A percentile compares a stretch with the other conserved stretches of the same genome.
Evolutionary conservation across 164 flowering plant genomes (phyloP).

Genomic region (Liquidambar formosana): DNA sequence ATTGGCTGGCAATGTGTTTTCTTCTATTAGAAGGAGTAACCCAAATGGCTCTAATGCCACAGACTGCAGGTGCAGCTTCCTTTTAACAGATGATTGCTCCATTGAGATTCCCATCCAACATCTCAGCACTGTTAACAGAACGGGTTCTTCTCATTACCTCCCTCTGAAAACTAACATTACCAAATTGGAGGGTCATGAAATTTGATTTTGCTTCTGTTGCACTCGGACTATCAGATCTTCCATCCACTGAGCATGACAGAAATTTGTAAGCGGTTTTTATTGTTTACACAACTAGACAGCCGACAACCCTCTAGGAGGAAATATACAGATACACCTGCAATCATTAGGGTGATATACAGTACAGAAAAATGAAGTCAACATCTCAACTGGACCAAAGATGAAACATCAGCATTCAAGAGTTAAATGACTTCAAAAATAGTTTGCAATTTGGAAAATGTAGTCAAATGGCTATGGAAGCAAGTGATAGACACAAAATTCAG

Average conservation of each 20-base stretch:
- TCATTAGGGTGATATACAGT: too few relatives aligned
- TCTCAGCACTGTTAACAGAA: conserved; percentile 9
- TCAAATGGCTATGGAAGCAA: too few relatives aligned
- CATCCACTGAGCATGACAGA: conserved; percentile 32
- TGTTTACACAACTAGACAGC: too few relatives aligned
- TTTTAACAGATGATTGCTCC: conserved; percentile 52
- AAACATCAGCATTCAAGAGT: conserved; percentile 27
- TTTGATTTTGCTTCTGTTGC: conserved; percentile 21
- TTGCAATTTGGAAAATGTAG: too few relatives aligned
- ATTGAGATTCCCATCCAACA: conserved; percentile 16
- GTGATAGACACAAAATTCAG: too few relatives aligned
- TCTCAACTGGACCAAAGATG: too few relatives aligned
- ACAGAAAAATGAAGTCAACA: too few relatives aligned
- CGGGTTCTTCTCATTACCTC: conserved; percentile 37
- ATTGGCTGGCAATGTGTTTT: conserved; percentile 61
- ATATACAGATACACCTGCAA: too few relatives aligned
- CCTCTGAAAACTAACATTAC: conserved; percentile 48
- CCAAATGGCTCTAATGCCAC: conserved; percentile 86
- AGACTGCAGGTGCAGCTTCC: conserved; percentile 56
- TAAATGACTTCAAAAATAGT: too few relatives aligned
- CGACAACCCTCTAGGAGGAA: too few relatives aligned
- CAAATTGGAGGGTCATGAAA: conserved; percentile 54
- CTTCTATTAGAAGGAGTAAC: conserved; percentile 71
- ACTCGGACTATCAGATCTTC: not conserved
- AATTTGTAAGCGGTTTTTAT: conserved; percentile 57